Percentiles rank a stretch among this genome's conserved stretches.
Conservation (phyloP, 208 protist genomes). For the Wallacemonas collosoma region DNA sequence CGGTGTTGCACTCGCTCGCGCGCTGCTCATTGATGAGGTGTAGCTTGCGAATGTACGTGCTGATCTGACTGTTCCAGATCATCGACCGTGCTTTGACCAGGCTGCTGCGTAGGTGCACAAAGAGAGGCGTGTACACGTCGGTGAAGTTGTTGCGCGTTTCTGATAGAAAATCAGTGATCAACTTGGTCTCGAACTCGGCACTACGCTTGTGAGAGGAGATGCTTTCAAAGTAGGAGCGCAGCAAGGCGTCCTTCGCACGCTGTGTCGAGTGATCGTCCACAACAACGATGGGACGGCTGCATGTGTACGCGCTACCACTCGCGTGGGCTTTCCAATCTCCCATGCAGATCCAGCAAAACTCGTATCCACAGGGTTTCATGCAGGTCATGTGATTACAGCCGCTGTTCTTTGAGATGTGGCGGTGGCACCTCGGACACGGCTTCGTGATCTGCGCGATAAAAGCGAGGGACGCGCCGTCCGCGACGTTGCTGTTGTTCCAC, state of each 20-base stretch:
- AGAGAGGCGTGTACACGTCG: background rate
- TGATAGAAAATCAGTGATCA: background rate
- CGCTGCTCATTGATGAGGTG: background rate
- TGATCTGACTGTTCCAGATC: conserved; percentile 2
- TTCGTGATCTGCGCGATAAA: conserved; percentile 73
- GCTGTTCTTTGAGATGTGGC: conserved; percentile 88
- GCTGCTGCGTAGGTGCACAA: background rate
- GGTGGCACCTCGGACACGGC: conserved; percentile 69
- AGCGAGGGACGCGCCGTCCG: conserved; percentile 54
- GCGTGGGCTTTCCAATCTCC: conserved; percentile 61
- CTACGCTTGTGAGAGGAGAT: conserved; percentile 2
- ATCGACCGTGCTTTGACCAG: background rate
- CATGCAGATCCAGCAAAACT: conserved; percentile 90
- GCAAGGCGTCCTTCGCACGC: background rate
- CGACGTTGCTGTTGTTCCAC: conserved; percentile 50
- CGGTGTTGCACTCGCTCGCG: background rate
- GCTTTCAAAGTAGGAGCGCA: background rate
- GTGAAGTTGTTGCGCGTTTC: conserved; percentile 1
- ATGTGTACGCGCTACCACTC: background rate
- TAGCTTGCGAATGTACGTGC: background rate
- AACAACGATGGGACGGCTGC: background rate
- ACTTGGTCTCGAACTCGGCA: background rate
- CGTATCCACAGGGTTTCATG: conserved; percentile 47
- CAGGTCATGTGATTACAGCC: conserved; percentile 95
- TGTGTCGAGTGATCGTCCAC: background rate